These are phyloP conservation scores for Gardenia jasminoides DNA, from an alignment of 257 asterid species.

Conservation along the genomic window DNA sequence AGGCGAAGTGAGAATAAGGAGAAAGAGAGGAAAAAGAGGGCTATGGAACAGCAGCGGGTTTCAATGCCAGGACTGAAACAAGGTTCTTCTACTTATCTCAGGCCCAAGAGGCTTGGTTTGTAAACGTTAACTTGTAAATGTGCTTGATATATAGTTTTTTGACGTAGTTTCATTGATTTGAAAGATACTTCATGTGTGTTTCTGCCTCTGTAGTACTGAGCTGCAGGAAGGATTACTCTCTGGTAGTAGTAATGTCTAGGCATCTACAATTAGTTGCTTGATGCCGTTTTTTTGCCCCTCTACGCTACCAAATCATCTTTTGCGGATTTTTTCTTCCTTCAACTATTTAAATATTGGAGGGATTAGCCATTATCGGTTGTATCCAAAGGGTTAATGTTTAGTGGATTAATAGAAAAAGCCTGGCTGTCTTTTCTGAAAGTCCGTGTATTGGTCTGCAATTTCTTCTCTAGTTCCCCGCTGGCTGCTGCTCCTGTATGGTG, in stretches of 20 bases:
- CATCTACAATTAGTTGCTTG: background rate
- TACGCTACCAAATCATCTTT: background rate
- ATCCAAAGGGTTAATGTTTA: too few relatives aligned
- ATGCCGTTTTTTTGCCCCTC: background rate
- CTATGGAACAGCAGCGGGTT: constrained; percentile 61
- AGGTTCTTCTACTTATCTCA: constrained; percentile 66
- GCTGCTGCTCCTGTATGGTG: too few relatives aligned
- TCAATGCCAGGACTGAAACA: constrained; percentile 75
- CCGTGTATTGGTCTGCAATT: too few relatives aligned
- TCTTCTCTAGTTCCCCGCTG: too few relatives aligned
- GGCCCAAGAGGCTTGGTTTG: constrained; percentile 79
- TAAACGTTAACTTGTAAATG: constrained; percentile 22
- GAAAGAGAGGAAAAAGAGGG: constrained; percentile 67
- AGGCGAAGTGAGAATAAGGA: constrained; percentile 43
- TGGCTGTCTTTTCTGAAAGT: too few relatives aligned
- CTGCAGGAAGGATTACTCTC: background rate
- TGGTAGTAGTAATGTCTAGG: background rate
- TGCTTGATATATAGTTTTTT: background rate
- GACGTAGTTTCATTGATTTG: background rate
- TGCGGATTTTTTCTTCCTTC: background rate
- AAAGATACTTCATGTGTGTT: background rate
- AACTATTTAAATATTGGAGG: background rate
- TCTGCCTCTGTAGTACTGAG: background rate
- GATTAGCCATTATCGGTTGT: background rate
- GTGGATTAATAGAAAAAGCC: too few relatives aligned